Base-by-base conservation (phyloP, 106 monocot genomes). In the Vanilla planifolia region DNA sequence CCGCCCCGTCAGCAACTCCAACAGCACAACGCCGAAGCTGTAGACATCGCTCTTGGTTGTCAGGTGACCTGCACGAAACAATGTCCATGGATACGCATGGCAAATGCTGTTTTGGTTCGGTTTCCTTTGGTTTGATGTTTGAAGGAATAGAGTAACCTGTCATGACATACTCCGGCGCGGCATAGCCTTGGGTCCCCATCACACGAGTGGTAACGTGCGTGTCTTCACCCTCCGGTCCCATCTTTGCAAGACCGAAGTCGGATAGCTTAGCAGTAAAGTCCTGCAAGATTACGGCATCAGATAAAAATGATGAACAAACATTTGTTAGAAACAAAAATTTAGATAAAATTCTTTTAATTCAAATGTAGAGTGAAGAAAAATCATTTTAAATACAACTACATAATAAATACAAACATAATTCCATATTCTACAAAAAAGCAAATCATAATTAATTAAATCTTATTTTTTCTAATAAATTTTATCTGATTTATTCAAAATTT, bases 11-110 rank as follows among this genome's bases (percentile, higher is more conserved):
- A 92, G 52, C 1, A 92, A 67, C 33, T 92, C 92, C 0, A 92
- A 79, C 27, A 92, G 72, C 20, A 92, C 92, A 0, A 92, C 88
- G 4, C 92, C 92, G 41, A 61, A 92, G 80, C 92, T 88, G 53
- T 92, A 92, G 24, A 92, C 92, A 50, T 92, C 92, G 39, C 88
- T 92, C 67, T 69, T 83, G 14, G 73, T 79, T 0, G 87, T 92
- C 43, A 92, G 48, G 65, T 92, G 92, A 3, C 92, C n/a, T n/a
- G n/a, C n/a, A n/a, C n/a, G n/a, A n/a, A n/a, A n/a, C n/a, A n/a
- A n/a, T n/a, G 85, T 85, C 75, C 48, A 58, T 8, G 7, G 26
- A 43, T 5, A n/a, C n/a, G n/a, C n/a, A n/a, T n/a, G n/a, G n/a
- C n/a, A n/a, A n/a, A n/a, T n/a, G n/a, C n/a, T n/a, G n/a, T n/a